These are phyloP conservation scores for Oleoguttula mirabilis DNA, from an alignment of 495 filamentous ascomycete genomes.

Conservation along the genomic window DNA sequence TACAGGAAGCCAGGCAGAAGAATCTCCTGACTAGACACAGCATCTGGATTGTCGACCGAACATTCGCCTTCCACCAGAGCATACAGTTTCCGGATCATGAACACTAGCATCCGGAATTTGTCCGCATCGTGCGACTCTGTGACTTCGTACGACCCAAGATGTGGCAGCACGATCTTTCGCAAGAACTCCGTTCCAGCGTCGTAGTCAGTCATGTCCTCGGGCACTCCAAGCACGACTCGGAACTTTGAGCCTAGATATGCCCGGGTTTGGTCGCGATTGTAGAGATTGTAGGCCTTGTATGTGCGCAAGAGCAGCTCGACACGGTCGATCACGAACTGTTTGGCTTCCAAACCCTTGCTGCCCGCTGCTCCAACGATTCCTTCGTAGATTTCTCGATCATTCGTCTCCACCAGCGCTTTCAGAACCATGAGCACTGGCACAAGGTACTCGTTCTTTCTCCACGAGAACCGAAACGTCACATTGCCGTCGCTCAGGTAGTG, in stretches of 20 bases:
- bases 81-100: constrained; percentile 94
- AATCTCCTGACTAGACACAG: constrained; percentile 87
- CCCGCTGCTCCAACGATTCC: constrained; percentile 61
- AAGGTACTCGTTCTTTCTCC: constrained; percentile 92
- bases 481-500: constrained; percentile 94
- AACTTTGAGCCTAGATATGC: constrained; percentile 83
- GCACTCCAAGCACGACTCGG: constrained; percentile 66
- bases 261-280: constrained; percentile 64
- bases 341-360: constrained; percentile 58
- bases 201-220: constrained; percentile 68
- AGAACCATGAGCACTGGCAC: constrained; percentile 92
- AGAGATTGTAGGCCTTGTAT: constrained; percentile 77
- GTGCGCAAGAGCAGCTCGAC: constrained; percentile 85
- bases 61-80: constrained; percentile 85
- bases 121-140: constrained; percentile 61
- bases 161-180: constrained; percentile 75
- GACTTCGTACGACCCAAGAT: constrained; percentile 72
- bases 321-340: constrained; percentile 89
- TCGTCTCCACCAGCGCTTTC: constrained; percentile 90
- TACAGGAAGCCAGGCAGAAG: constrained; percentile 87
- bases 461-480: constrained; percentile 91
- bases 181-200: constrained; percentile 84
- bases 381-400: constrained; percentile 92
- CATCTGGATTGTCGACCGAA: constrained; percentile 86
- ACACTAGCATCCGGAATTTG: constrained; percentile 88